These are phyloP conservation scores for Sporothrix humicola DNA, from an alignment of 2,329 filamentous ascomycete species.

Conservation along the genomic window DNA sequence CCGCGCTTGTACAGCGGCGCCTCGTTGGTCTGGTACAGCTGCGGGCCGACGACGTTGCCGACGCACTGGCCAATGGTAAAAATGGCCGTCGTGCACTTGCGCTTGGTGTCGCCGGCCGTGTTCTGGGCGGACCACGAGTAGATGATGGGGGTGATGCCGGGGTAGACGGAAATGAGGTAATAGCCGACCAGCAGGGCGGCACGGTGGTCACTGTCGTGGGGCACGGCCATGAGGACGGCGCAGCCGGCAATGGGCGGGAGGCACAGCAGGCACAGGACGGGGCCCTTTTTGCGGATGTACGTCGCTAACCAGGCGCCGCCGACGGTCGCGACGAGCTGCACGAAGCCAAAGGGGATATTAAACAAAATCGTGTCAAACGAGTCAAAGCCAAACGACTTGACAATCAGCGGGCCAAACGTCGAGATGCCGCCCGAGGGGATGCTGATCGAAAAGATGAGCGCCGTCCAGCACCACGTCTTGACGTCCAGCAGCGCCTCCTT, in stretches of 20 bases:
- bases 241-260: slow-evolving; percentile 42
- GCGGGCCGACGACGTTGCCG: slow-evolving; percentile 67
- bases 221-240: slow-evolving; percentile 41
- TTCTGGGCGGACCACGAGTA: slow-evolving; percentile 68
- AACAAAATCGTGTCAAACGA: slow-evolving; percentile 58
- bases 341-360: slow-evolving; percentile 61
- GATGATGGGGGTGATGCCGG: slow-evolving; percentile 58
- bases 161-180: slow-evolving; percentile 38
- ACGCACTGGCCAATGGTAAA: slow-evolving; percentile 69
- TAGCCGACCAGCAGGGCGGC: slow-evolving; percentile 43
- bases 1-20: slow-evolving; percentile 63
- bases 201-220: slow-evolving; percentile 35
- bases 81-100: slow-evolving; percentile 69
- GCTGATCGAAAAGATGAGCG: slow-evolving; percentile 58
- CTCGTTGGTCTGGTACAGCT: slow-evolving; percentile 64
- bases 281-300: slow-evolving; percentile 60
- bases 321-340: slow-evolving; percentile 62
- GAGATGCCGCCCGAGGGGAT: slow-evolving; percentile 63
- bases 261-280: slow-evolving; percentile 47
- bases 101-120: slow-evolving; percentile 72
- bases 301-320: slow-evolving; percentile 62
- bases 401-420: slow-evolving; percentile 59
- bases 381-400: slow-evolving; percentile 58
- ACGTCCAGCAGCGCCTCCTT: slow-evolving; percentile 59
- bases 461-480: slow-evolving; percentile 67